These are phyloP conservation scores for Saksenaea oblongispora DNA, from an alignment of 371 early-diverging fungal genomes.

Conservation along the genomic window DNA sequence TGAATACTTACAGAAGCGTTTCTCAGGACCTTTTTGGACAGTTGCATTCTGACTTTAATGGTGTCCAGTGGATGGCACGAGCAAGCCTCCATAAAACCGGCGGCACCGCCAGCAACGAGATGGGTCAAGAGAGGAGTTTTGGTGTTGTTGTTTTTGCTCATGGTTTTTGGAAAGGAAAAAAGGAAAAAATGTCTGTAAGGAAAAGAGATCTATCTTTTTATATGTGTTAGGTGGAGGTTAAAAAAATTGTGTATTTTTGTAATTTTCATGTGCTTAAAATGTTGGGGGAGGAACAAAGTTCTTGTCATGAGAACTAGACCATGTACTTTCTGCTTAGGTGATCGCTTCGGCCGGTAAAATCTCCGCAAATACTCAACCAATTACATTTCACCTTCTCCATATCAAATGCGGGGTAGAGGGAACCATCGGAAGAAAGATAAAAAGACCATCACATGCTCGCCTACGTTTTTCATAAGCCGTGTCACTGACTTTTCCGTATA, in stretches of 20 bases:
- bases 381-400: neutral
- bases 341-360: neutral
- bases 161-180: slow-evolving; percentile 9
- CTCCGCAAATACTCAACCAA: neutral
- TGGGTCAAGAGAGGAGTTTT: slow-evolving; percentile 65
- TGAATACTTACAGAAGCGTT: slow-evolving; percentile 41
- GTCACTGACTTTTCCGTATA: slow-evolving; percentile 6
- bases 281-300: neutral
- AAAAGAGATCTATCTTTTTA: slow-evolving; percentile 10
- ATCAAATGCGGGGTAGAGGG: slow-evolving; percentile 1
- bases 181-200: slow-evolving; percentile 12
- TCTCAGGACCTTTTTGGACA: slow-evolving; percentile 56
- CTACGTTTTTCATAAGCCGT: slow-evolving; percentile 1
- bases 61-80: slow-evolving; percentile 98
- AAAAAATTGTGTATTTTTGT: slow-evolving; percentile 15
- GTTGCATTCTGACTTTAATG: slow-evolving; percentile 95
- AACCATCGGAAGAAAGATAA: neutral
- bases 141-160: slow-evolving; percentile 45
- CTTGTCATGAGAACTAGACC: neutral
- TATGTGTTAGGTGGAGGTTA: neutral
- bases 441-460: slow-evolving; percentile 1
- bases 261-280: slow-evolving; percentile 36
- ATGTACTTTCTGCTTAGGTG: neutral
- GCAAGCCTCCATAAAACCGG: slow-evolving; percentile 93
- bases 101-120: slow-evolving; percentile 89